Evolutionary conservation across 2,329 filamentous ascomycete species (phyloP), one percentile per base, ranked within the genome.

Genomic region (Zasmidium citrigriseum): DNA sequence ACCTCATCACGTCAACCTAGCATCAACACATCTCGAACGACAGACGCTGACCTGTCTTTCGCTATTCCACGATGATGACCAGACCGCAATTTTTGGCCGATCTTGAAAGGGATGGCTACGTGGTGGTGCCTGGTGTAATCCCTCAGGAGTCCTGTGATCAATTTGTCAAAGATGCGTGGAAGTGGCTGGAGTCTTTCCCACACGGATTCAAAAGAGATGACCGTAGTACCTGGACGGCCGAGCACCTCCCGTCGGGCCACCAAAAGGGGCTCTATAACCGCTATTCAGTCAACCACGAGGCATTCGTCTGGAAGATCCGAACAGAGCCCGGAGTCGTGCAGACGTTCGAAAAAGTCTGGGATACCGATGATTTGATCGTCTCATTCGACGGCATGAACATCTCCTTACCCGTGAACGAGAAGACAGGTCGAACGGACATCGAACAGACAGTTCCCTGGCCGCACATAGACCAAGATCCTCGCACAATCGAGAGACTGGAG

Each of bases 301-400:
- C 53, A 4, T 69, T 68, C 50, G 64, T 68, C 21, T 68, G 67
- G 67, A 63, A 64, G n/a, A 63, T 63, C 21, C 55, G 66, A 18
- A 61, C 56, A 10, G 62, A 69, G 46, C 66, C 66, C 7, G 64
- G 65, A 18, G 59, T 69, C 24, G 14, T 65, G 10, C 54, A 63
- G 16, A 52, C 55, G 3, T 69, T 69, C 50, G 55, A 53, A 23
- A 47, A 64, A 24, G 22, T 68, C 12, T 68, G 66, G 67, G 62
- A 59, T 7, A 68, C 66, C 1, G 60, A 67, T 25, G 65, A 68
- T 24, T 59, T 69, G 9, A 63, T 69, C 34, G 64, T 59, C 1
- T 66, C 63, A 21, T 69, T 68, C 46, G 67, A 67, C 48, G 63
- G 62, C 14, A 55, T 68, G 29, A 68, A 68, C 46, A 52, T 68